A percentile compares a stretch with the other conserved stretches of the same genome.
phyloP scores from a whole-genome alignment of 805 yeast genomes.

The Ogataea minuta region DNA sequence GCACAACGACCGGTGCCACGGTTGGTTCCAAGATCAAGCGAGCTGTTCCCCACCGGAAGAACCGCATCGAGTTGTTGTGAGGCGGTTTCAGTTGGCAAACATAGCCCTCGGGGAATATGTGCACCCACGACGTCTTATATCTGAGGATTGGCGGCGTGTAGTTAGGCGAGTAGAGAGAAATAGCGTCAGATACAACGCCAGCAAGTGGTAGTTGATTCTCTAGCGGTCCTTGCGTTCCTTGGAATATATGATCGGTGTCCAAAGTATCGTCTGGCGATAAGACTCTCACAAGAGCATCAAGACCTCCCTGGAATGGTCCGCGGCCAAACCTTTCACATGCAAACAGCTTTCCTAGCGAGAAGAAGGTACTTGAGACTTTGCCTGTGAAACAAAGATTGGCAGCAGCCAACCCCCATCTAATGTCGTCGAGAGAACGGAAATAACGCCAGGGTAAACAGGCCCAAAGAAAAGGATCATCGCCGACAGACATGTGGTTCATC shows the following conservation, averaged over 20 bases:
- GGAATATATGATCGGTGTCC: slow-evolving; percentile 40
- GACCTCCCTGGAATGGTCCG: slow-evolving; percentile 88
- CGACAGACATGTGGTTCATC: slow-evolving; percentile 90
- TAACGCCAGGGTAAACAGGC: slow-evolving; percentile 76
- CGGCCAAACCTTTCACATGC: slow-evolving; percentile 85
- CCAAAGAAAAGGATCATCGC: slow-evolving; percentile 92
- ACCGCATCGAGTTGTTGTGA: slow-evolving; percentile 81
- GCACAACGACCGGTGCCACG: slow-evolving; percentile 80
- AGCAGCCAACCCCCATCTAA: slow-evolving; percentile 96
- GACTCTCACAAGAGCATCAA: slow-evolving; percentile 82
- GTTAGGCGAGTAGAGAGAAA: slow-evolving; percentile 28
- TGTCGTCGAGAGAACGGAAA: slow-evolving; percentile 57
- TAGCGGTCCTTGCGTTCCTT: slow-evolving; percentile 4
- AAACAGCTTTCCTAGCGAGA: slow-evolving; percentile 85
- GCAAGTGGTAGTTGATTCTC: not conserved
- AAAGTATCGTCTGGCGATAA: slow-evolving; percentile 75
- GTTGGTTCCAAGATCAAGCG: slow-evolving; percentile 81
- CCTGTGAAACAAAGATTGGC: slow-evolving; percentile 80
- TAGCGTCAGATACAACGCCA: slow-evolving; percentile 13
- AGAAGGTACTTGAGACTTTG: slow-evolving; percentile 52
- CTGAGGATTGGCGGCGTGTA: slow-evolving; percentile 58
- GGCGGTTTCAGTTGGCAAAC: slow-evolving; percentile 85
- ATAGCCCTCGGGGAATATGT: slow-evolving; percentile 92
- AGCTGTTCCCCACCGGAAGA: slow-evolving; percentile 94
- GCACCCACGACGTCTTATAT: slow-evolving; percentile 81